Evolutionary conservation across 2,329 filamentous ascomycete species (phyloP), one percentile per base, ranked within the genome.

Genomic region (Clathrospora elynae): DNA sequence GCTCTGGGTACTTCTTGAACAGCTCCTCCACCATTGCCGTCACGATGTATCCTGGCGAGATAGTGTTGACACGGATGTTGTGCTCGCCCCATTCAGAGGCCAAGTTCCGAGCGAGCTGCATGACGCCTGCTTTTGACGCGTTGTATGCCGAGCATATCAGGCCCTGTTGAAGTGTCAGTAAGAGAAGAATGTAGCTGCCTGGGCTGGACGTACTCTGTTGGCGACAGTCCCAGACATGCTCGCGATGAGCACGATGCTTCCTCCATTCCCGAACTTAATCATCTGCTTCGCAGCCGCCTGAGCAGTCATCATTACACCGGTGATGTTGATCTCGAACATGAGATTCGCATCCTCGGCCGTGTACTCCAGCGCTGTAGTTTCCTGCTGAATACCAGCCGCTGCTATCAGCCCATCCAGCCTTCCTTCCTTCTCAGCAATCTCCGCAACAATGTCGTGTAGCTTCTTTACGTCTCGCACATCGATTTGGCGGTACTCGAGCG

Each of bases 1-100:
- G 77, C 60, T 90, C 87, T 0, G 90, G 90, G 54, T 82, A 87
- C 51, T 86, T 78, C 53, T 84, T 78, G 61, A 96, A 93, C 20
- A 95, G 79, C 44, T 82, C 80, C 65, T 88, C 82, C 1, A 92
- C 88, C 90, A 96, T 95, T 14, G 86, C 82, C 2, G 87, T 90
- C 14, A 87, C 80, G 61, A 90, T 89, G 66, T 90, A 90, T 25
- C 88, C 88, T 0, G 88, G 87, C 13, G 85, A 89, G 51, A 93
- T 81, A 10, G 86, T 90, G 73, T 93, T 92, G 49, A 92, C 85
- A 2, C 88, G 81, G 60, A 93, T 91, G 24, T 82, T 83, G 65
- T 87, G 71, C 55, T 75, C 68, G 32, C 86, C 87, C 87, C 86
- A 90, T 67, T 91, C 87, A 7, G 80, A 72, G 1, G 86, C 87